Conservation (phyloP, 345 rosid genomes). For the Conringia planisiliqua region DNA sequence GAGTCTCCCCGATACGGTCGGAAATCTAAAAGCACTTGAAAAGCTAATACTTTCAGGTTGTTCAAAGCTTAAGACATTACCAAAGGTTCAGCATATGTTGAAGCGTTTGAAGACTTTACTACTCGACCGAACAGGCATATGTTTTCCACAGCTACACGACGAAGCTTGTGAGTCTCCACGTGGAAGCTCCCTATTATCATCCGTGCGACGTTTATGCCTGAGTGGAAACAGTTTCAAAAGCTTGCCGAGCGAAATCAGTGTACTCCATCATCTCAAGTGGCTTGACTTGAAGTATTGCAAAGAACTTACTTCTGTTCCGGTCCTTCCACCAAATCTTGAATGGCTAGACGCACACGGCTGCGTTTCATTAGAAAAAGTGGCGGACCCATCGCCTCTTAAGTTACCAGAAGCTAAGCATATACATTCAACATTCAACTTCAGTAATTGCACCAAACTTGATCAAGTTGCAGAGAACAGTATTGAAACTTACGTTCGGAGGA, state of each 20-base stretch:
- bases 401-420: neutral
- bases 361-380: neutral
- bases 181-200: neutral
- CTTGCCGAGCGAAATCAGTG: neutral
- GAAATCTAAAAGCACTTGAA: constrained; percentile 3
- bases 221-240: neutral
- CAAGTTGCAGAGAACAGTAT: neutral
- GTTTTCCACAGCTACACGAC: neutral
- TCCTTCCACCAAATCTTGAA: neutral
- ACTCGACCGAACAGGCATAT: neutral
- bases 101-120: neutral
- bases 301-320: neutral
- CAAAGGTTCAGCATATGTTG: neutral
- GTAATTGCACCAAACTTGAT: neutral
- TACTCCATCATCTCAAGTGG: neutral
- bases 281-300: neutral
- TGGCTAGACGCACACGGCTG: neutral
- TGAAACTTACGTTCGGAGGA: neutral
- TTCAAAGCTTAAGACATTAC: neutral
- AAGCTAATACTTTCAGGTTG: constrained; percentile 1
- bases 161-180: neutral
- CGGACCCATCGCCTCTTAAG: neutral
- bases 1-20: neutral
- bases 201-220: neutral
- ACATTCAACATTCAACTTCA: neutral